phyloP scores from a whole-genome alignment of 2,329 filamentous ascomycete species.

The Byssochlamys sp. region DNA sequence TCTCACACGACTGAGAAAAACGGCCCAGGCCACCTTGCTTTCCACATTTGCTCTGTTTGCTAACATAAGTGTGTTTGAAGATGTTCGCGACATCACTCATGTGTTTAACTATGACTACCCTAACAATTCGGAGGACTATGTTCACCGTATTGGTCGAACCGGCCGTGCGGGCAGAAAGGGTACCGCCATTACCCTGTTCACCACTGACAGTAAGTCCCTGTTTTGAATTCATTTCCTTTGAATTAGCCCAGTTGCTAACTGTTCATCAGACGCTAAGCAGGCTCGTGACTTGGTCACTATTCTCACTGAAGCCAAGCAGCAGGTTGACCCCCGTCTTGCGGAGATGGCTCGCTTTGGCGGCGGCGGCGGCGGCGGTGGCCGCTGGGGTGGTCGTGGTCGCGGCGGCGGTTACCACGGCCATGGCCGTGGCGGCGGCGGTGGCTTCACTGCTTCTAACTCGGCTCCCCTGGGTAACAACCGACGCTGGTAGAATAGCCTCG shows the following conservation, averaged over 20 bases:
- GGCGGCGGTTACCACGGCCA: constrained; percentile 30
- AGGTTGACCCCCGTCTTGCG: constrained; percentile 86
- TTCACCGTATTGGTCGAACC: constrained; percentile 60
- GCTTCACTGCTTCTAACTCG: constrained; percentile 49
- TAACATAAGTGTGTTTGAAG: constrained; percentile 71
- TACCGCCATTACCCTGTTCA: constrained; percentile 97
- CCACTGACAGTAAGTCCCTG: constrained; percentile 81
- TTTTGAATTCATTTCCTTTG: constrained; percentile 1
- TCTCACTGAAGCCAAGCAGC: constrained; percentile 91
- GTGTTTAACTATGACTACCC: constrained; percentile 99
- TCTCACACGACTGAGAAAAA: constrained; percentile 50
- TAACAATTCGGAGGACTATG: constrained; percentile 71
- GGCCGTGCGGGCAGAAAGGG: constrained; percentile 73
- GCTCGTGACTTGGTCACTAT: constrained; percentile 92
- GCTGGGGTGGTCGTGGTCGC: constrained; percentile 48
- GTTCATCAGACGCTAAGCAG: constrained; percentile 66
- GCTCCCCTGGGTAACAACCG: constrained; percentile 48
- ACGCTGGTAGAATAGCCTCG: constrained; percentile 43
- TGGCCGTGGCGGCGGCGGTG: constrained; percentile 37
- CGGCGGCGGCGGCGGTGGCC: constrained; percentile 65
- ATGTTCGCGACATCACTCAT: constrained; percentile 99
- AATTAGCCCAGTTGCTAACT: background rate
- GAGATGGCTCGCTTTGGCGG: constrained; percentile 94
- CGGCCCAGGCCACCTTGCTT: constrained; percentile 39
- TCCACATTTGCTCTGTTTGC: constrained; percentile 50